phyloP scores from a whole-genome alignment of 2,329 filamentous ascomycete genomes.

The Colletotrichum cereale region DNA sequence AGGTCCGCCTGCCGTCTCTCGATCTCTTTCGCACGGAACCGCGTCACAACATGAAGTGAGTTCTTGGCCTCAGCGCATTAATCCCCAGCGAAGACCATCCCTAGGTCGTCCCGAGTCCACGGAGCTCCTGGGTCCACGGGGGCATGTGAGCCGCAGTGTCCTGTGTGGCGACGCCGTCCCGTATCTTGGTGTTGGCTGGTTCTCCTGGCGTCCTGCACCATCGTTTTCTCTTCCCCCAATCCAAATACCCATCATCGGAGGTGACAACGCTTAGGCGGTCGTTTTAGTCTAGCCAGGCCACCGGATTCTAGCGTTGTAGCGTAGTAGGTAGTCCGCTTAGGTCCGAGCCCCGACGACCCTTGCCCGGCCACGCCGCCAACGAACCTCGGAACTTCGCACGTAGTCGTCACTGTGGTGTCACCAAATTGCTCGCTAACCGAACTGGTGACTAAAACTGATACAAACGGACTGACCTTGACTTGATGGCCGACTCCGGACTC shows the following conservation, averaged over 20 bases:
- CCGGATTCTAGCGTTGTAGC: constrained; percentile 29
- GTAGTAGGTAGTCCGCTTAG: constrained; percentile 8
- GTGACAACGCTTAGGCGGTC: constrained; percentile 7
- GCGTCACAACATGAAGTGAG: neutral
- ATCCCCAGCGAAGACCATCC: neutral
- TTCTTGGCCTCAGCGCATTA: neutral
- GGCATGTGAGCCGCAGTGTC: constrained; percentile 19
- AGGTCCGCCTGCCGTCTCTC: constrained; percentile 18
- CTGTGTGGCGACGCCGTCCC: constrained; percentile 1
- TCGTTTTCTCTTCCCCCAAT: constrained; percentile 22
- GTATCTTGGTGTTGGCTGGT: constrained; percentile 9
- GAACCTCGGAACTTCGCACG: constrained; percentile 24
- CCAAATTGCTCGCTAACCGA: neutral
- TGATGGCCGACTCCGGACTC: neutral
- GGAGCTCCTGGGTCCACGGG: no score
- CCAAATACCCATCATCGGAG: constrained; percentile 22
- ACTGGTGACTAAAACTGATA: neutral
- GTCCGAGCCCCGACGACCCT: constrained; percentile 4
- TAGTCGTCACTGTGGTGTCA: constrained; percentile 8
- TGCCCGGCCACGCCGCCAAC: constrained; percentile 29
- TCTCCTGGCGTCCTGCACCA: constrained; percentile 1
- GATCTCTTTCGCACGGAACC: neutral
- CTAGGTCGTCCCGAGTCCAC: constrained; percentile 11
- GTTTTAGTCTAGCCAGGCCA: constrained; percentile 10
- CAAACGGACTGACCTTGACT: neutral